phyloP scores from a whole-genome alignment of 139 green algal species.

The Eudorina sp. region DNA sequence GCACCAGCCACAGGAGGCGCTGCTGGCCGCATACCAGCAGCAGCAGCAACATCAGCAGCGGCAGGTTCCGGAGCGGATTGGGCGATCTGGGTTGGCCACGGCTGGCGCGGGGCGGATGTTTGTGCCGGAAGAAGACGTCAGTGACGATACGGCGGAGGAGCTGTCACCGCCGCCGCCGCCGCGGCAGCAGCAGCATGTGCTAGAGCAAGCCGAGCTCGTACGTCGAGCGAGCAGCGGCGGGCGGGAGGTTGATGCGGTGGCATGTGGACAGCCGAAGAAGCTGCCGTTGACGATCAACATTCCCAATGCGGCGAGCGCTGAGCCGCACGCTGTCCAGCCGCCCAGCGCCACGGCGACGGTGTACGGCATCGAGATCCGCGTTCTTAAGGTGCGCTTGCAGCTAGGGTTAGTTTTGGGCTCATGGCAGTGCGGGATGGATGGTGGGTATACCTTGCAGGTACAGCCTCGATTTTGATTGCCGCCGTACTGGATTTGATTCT shows the following conservation, averaged over 20 bases:
- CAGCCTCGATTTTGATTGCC: too few species aligned
- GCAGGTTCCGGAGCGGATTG: not conserved
- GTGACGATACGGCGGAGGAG: not conserved
- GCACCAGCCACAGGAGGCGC: not conserved
- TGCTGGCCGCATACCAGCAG: not conserved
- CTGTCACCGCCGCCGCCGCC: not conserved
- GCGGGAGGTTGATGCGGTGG: not conserved
- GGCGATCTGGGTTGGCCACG: not conserved
- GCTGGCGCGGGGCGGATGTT: not conserved
- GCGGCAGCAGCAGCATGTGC: not conserved
- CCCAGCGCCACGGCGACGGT: not conserved
- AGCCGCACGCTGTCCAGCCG: not conserved
- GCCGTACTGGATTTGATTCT: too few species aligned
- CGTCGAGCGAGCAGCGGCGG: not conserved
- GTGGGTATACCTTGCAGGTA: too few species aligned
- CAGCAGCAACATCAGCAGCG: not conserved
- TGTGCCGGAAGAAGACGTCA: not conserved
- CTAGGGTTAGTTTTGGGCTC: too few species aligned
- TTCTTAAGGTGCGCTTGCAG: conserved; percentile 45
- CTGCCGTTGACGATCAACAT: conserved; percentile 53
- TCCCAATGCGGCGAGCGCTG: conserved; percentile 43
- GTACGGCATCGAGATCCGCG: conserved; percentile 44
- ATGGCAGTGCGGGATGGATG: too few species aligned
- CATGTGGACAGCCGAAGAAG: conserved; percentile 35
- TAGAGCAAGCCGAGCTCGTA: not conserved